Percentiles rank a stretch among this genome's conserved stretches.
Evolutionary conservation across 75 land plant species (phyloP).

Genomic region (Azolla pinnata): DNA sequence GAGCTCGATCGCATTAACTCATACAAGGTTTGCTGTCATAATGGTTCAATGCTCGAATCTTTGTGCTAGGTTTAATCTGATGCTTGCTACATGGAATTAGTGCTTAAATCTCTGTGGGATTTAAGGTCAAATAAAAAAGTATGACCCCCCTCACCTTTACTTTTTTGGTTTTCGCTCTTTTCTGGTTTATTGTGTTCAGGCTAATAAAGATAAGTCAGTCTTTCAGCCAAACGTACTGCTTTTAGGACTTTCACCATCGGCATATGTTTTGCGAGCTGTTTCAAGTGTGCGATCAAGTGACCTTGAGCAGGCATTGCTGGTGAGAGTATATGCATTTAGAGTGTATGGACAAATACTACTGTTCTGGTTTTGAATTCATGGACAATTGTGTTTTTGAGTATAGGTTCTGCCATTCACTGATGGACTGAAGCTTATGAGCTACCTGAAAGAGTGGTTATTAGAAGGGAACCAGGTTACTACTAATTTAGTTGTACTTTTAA

Average conservation of each 20-base stretch:
- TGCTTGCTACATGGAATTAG: no score
- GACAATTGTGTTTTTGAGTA: no score
- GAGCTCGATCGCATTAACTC: constrained; percentile 54
- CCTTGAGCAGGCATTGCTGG: constrained; percentile 88
- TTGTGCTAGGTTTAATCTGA: no score
- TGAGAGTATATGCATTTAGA: no score
- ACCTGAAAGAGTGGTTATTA: constrained; percentile 58
- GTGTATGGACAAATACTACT: no score
- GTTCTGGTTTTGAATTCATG: no score
- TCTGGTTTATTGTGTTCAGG: constrained; percentile 33
- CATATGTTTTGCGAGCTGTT: constrained; percentile 71
- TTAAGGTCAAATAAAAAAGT: no score
- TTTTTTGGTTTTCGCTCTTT: neutral
- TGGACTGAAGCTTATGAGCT: constrained; percentile 80
- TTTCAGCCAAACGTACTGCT: constrained; percentile 72
- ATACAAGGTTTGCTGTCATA: constrained; percentile 55
- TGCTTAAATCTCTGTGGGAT: no score
- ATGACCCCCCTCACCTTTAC: neutral
- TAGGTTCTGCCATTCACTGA: constrained; percentile 89
- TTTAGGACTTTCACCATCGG: constrained; percentile 79
- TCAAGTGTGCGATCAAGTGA: constrained; percentile 79
- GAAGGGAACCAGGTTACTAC: constrained; percentile 57
- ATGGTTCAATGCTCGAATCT: no score
- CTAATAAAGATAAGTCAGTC: constrained; percentile 28
- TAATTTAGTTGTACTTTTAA: neutral